Base-by-base conservation (phyloP, 1,139 yeast genomes). In the Geotrichum australiense region DNA sequence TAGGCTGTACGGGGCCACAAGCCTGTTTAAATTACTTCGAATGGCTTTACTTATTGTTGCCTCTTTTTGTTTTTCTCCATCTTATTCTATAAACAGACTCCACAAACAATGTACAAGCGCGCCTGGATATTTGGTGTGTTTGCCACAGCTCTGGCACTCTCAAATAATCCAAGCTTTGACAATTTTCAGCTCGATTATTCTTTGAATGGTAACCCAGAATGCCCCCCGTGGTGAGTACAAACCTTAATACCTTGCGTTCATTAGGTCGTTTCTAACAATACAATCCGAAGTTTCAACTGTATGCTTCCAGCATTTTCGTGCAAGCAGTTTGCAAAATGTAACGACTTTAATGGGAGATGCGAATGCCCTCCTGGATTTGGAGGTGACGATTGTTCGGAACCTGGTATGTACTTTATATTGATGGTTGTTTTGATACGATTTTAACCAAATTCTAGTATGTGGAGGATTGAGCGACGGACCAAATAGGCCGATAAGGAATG, bases 331-430 rank as follows among this genome's bases (percentile, higher is more conserved):
- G 87, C 95, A 22, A 65, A 64, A 21, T 91, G 98, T 66, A 85
- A 91, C 58, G 74, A 82, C 34, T 85, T 71, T 61, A 83, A 93
- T 2, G 98, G 98, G 1, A 73, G 79, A 59, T 91, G 98, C 65
- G 94, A 84, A 45, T 91, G 98, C 63, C 76, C 85, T 34, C 80
- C 77, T 26, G 98, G 98, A 0, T 91, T 81, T 63, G 96, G 96
- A 4, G 96, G 97, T 6, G 78, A 78, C 54, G 96, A 91, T 58
- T 91, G 98, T 62, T 73, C 89, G 1, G 74, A 75, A 53, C 96
- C 98, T 20, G 43, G 43, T 41, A 36, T 14, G 40, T 8, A 11
- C 6, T 15, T n/a, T 18, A 7, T 4, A 24, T 11, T 29, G 19
- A 22, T 11, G 0, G 44, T 50, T 42, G 29, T 15, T 20, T 11